Base-by-base conservation (phyloP, 2,329 filamentous ascomycete genomes). In the Aureobasidium leucospermi region DNA sequence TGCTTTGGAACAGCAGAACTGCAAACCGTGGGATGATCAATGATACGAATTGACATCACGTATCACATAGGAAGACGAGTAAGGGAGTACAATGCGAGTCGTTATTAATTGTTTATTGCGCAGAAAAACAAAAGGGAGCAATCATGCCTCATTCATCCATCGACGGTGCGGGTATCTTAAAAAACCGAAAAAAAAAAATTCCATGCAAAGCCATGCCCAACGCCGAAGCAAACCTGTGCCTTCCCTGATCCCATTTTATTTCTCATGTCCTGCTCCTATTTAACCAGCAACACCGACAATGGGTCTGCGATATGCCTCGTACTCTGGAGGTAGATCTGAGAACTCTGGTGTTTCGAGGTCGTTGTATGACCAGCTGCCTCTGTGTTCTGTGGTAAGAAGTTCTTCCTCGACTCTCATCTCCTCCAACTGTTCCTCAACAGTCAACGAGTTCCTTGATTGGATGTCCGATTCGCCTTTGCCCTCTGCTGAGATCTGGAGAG, bases 401-500 rank as follows among this genome's bases (percentile, higher is more conserved):
- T 69, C 70, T 6, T 62, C 58, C 6, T 63, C 60, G 6, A 65
- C 60, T 9, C 69, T 67, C 3, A 66, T 70, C 23, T 66, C 66
- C 36, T 64, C 55, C 8, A 65, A 64, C 62, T 68, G 59, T 60
- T 66, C 55, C 64, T 65, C 59, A 2, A 48, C 38, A 15, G 61
- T 61, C 2, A 60, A 61, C 9, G 63, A 52, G 8, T 63, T 66
- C 31, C 60, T 61, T 32, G 61, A 58, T 4, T 60, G 61, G 2
- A 60, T 51, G 45, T 58, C 62, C 9, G 61, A 62, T 7, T 55
- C 60, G 2, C 56, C 51, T 39, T 60, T 61, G 28, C 62, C 63
- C 9, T 48, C 56, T n/a, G 58, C 47, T 19, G 73, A 74, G 61
- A 80, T 69, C 63, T 80, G 78, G 2, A 80, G 62, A 0, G 78